Evolutionary conservation across 352 stramenopile species (phyloP).

Genomic region (Phytophthora ramorum): DNA sequence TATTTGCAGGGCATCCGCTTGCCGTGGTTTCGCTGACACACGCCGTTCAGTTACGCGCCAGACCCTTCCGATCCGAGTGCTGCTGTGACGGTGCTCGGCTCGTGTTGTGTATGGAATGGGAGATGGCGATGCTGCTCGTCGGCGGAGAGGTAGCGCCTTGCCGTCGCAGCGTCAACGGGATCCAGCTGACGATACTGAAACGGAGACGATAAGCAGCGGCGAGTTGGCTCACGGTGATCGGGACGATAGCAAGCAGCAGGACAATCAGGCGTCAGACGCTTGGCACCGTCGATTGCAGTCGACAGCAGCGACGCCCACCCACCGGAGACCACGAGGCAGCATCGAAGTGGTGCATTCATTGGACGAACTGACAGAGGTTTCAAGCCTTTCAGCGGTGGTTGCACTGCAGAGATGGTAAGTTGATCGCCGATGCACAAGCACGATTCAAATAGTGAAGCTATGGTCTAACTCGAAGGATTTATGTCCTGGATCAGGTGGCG

Average conservation of each 20-base stretch:
- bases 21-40: background rate
- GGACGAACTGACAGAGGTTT: constrained; percentile 51
- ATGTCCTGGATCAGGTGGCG: constrained; percentile 36
- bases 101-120: constrained; percentile 23
- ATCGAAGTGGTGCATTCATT: constrained; percentile 29
- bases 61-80: constrained; percentile 11
- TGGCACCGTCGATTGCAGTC: constrained; percentile 17
- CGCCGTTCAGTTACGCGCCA: constrained; percentile 5
- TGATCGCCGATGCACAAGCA: background rate
- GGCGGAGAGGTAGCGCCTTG: constrained; percentile 8
- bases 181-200: constrained; percentile 4
- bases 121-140: constrained; percentile 10
- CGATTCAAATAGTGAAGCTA: background rate
- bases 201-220: constrained; percentile 15
- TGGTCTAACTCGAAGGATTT: background rate
- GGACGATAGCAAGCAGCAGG: constrained; percentile 12
- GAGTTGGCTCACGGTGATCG: constrained; percentile 14
- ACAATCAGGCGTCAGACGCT: constrained; percentile 11
- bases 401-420: constrained; percentile 48
- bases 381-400: constrained; percentile 43
- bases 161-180: constrained; percentile 7
- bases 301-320: constrained; percentile 7
- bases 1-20: background rate
- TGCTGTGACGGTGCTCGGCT: constrained; percentile 7
- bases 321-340: constrained; percentile 12